Base-by-base conservation (phyloP, 1,284 basidiomycete genomes). In the Ganoderma lingzhi region DNA sequence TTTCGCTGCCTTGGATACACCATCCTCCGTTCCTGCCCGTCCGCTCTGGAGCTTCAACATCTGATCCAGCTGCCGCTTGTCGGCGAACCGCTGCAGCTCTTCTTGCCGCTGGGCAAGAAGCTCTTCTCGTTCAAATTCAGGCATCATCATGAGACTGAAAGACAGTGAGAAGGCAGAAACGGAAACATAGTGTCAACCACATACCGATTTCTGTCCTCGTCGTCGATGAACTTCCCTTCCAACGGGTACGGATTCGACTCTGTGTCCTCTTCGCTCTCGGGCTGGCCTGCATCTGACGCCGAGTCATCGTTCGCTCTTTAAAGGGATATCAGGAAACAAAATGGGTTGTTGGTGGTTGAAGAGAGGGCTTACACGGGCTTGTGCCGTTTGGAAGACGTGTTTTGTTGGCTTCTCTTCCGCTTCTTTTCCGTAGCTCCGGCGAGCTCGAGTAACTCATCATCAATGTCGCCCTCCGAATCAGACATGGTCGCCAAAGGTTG, bases 191-290 rank as follows among this genome's bases (percentile, higher is more conserved):
- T 82, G 81, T 96, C 94, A 19, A 86, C 82, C 73, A 93, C 88
- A 77, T 61, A 61, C 59, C 59, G 59, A 61, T 30, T 42, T 42
- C 93, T 89, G 79, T 98, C 97, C 4, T 84, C 86, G 75, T 95
- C 94, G 76, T 96, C 90, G 68, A 89, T 88, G 79, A 95, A 98
- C 80, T 96, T 95, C 60, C 95, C 95, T 76, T 98, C 96, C 28
- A 97, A 83, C 0, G 96, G 96, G 78, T 96, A 98, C 5, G 91
- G 92, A 74, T 95, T 93, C n/a, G 77, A 71, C 17, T 80, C 76
- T 53, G 68, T 78, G 48, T 86, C 86, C 64, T 89, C 88, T 75
- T 90, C 91, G 72, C 87, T 88, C 76, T 90, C 90, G 19, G 83
- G 84, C 30, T 83, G 84, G 67, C 87, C 84, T 14, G 86, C 87